Percentiles rank a stretch among this genome's conserved stretches.
These are phyloP conservation scores for Colletotrichum orchidophilum DNA, from an alignment of 2,329 filamentous ascomycete genomes.

Conservation along the genomic window DNA sequence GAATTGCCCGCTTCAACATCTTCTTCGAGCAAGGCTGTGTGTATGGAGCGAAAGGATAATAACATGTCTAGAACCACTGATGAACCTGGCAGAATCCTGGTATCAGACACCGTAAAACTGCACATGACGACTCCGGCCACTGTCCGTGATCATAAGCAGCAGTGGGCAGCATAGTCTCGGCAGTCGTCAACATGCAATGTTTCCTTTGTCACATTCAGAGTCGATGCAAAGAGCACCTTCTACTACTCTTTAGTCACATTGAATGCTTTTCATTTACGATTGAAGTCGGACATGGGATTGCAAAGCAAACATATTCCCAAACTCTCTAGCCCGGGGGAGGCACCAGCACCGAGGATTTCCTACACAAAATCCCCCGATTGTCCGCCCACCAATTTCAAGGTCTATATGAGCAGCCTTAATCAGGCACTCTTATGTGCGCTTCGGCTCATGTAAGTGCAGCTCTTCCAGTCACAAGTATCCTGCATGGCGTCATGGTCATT, in stretches of 20 bases:
- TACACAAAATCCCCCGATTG: background rate
- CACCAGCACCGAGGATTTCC: too few species aligned
- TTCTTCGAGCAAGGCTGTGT: background rate
- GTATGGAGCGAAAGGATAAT: background rate
- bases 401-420: background rate
- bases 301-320: too few species aligned
- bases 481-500: background rate
- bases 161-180: too few species aligned
- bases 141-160: background rate
- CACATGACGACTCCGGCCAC: too few species aligned
- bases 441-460: constrained; percentile 18
- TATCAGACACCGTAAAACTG: too few species aligned
- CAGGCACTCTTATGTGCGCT: background rate
- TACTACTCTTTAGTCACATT: too few species aligned
- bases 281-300: too few species aligned
- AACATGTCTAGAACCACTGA: too few species aligned
- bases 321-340: too few species aligned
- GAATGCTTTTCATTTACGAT: too few species aligned
- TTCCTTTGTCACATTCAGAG: background rate
- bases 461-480: constrained; percentile 32
- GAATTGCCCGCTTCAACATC: background rate
- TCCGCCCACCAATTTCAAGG: background rate
- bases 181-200: background rate
- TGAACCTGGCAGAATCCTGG: too few species aligned
- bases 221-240: background rate